Percentiles rank a stretch among this genome's conserved stretches.
Conservation (phyloP, 2,329 filamentous ascomycete species). For the Cordyceps cicadae region DNA sequence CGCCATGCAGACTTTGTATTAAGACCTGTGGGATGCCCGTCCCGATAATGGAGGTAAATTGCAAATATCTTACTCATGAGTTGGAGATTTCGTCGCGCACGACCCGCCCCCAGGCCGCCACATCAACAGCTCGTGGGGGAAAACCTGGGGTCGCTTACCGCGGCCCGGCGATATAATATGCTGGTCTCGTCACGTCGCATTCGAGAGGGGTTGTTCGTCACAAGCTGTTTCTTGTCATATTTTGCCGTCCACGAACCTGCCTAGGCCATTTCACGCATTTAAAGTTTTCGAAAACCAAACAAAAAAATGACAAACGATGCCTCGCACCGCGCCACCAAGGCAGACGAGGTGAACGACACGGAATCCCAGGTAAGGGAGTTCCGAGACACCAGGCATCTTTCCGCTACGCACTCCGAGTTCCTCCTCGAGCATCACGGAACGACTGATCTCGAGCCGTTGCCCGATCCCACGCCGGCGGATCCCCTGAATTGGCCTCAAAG, state of each 20-base stretch:
- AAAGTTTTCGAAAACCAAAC: neutral
- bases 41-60: neutral
- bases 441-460: neutral
- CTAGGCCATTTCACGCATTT: neutral
- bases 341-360: neutral
- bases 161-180: neutral
- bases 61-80: neutral
- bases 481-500: constrained; percentile 4
- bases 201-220: too few species aligned
- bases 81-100: too few species aligned
- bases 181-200: neutral
- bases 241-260: neutral
- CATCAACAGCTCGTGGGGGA: neutral
- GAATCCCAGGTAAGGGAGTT: neutral
- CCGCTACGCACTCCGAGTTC: neutral
- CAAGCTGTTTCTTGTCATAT: neutral
- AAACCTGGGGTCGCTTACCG: neutral
- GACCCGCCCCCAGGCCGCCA: neutral
- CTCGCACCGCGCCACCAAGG: neutral
- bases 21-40: neutral
- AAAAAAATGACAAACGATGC: neutral
- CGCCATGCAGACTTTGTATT: neutral
- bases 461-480: constrained; percentile 3
- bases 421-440: neutral
- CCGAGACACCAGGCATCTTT: neutral